These are phyloP conservation scores for Phytopythium delawarense DNA, from an alignment of 352 stramenopile species.

Conservation along the genomic window DNA sequence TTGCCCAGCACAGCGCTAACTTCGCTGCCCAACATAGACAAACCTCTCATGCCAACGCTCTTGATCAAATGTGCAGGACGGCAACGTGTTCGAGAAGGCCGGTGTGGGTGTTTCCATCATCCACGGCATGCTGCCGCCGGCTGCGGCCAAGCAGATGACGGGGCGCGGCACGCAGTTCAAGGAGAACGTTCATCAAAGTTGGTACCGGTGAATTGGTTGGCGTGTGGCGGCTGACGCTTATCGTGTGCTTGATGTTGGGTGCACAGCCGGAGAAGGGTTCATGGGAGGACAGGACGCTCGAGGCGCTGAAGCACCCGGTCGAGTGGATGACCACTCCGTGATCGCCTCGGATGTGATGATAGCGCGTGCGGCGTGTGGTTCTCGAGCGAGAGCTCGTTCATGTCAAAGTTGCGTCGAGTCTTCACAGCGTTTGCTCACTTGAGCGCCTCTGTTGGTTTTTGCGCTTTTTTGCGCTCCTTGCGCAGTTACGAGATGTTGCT, in stretches of 20 bases:
- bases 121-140: slow-evolving; percentile 93
- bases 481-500: too few relatives aligned
- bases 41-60: background rate
- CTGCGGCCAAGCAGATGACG: slow-evolving; percentile 79
- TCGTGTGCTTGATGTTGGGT: slow-evolving; percentile 2
- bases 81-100: slow-evolving; percentile 98
- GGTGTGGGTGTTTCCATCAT: slow-evolving; percentile 97
- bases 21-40: too few relatives aligned
- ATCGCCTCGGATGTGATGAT: background rate
- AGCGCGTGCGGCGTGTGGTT: too few relatives aligned
- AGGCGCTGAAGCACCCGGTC: slow-evolving; percentile 92
- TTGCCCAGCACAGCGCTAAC: too few relatives aligned
- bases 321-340: slow-evolving; percentile 78
- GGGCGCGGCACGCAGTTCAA: slow-evolving; percentile 69
- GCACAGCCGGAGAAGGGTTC: slow-evolving; percentile 83
- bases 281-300: slow-evolving; percentile 91
- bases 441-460: too few relatives aligned
- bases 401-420: too few relatives aligned
- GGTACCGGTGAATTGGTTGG: background rate
- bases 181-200: slow-evolving; percentile 31
- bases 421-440: too few relatives aligned
- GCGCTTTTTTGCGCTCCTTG: too few relatives aligned
- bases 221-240: background rate
- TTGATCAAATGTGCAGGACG: slow-evolving; percentile 27
- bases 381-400: too few relatives aligned